Evolutionary conservation across 768 basidiomycete species (phyloP), one percentile per base, ranked within the genome.

Genomic region (Lepiota subincarnata): DNA sequence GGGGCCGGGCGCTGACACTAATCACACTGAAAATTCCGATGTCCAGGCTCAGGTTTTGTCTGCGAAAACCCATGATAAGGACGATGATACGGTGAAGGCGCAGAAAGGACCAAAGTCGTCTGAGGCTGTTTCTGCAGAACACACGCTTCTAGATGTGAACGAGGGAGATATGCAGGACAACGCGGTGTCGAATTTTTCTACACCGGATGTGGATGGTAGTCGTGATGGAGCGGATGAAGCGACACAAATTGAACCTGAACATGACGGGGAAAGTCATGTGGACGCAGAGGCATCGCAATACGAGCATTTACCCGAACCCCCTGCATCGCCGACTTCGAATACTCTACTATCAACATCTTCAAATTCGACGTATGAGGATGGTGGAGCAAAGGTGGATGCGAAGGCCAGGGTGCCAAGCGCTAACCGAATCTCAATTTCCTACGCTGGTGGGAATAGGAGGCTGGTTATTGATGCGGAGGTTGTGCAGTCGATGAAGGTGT

Each of bases 351-450:
- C 73, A 4, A 68, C 66, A 14, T 66, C 74, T 8, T 75, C 76
- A 6, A 69, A 69, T 37, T 71, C 74, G 14, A 68, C 79, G 3
- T 74, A 75, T 57, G 80, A 77, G 53, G 82, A 82, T 40, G 70
- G 71, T 0, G 55, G 43, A 37, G 19, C 18, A 71, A 73, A 31
- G 49, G 59, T 10, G 79, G 78, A 58, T 62, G 67, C 16, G 70
- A 67, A 12, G 28, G 18, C 16, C 7, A 75, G 72, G 58, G 72
- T 74, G 0, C 86, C 89, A 7, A 89, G 89, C 38, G 85, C 88
- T 26, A 92, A 91, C 60, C 82, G 89, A 14, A 70, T 99, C n/a
- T 97, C 95, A 6, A 93, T 98, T 66, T 89, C 96, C 0, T 99
- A 97, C 69, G 92, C 93, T 52, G 86, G 86, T 40, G 93, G 92